These are phyloP conservation scores for Pholiota molesta DNA, from an alignment of 768 basidiomycete species.

Conservation along the genomic window DNA sequence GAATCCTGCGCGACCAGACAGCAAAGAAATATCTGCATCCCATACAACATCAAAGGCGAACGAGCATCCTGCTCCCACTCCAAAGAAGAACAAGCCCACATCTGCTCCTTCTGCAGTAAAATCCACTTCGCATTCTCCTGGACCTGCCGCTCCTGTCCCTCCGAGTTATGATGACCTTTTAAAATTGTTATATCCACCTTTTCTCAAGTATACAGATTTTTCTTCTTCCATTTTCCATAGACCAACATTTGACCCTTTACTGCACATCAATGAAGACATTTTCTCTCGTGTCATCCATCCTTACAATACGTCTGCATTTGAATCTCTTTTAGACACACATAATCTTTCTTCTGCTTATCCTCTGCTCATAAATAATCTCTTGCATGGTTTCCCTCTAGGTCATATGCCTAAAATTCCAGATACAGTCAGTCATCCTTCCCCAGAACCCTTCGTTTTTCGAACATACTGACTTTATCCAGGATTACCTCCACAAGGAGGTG, in stretches of 20 bases:
- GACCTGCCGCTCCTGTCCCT: slow-evolving; percentile 19
- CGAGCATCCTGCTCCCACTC: background rate
- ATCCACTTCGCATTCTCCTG: slow-evolving; percentile 30
- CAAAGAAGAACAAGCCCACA: slow-evolving; percentile 17
- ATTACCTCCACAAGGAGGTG: slow-evolving; percentile 24
- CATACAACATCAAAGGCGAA: background rate
- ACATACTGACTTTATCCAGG: slow-evolving; percentile 16
- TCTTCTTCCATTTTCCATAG: slow-evolving; percentile 15
- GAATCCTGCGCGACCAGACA: too few relatives aligned
- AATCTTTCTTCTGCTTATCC: slow-evolving; percentile 30
- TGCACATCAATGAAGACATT: slow-evolving; percentile 17
- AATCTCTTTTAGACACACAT: slow-evolving; percentile 21
- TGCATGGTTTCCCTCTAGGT: slow-evolving; percentile 35
- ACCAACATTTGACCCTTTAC: slow-evolving; percentile 9
- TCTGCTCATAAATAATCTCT: slow-evolving; percentile 29
- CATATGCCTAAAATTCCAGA: slow-evolving; percentile 26
- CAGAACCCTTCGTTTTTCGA: slow-evolving; percentile 20
- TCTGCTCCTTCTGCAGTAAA: slow-evolving; percentile 34
- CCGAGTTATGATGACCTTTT: slow-evolving; percentile 8
- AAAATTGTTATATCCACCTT: background rate
- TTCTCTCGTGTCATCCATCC: slow-evolving; percentile 31
- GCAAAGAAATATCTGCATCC: too few relatives aligned
- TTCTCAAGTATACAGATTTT: slow-evolving; percentile 24
- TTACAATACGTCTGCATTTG: slow-evolving; percentile 33
- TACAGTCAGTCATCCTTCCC: slow-evolving; percentile 23